These are phyloP conservation scores for Colletotrichum lindemuthianum DNA, from an alignment of 2,329 filamentous ascomycete genomes.

Conservation along the genomic window DNA sequence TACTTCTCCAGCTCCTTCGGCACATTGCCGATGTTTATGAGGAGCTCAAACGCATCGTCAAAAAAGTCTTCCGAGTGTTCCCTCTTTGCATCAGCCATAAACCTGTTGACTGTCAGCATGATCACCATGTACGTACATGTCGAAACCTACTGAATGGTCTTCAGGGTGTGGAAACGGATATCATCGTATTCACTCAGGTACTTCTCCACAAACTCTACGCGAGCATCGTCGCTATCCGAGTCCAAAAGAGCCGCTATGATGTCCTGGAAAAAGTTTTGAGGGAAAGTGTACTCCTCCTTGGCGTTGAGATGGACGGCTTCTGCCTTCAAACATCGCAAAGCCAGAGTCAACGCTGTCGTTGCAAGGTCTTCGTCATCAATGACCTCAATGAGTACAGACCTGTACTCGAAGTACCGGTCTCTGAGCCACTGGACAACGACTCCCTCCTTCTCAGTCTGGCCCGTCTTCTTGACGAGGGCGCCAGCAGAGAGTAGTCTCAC, in stretches of 20 bases:
- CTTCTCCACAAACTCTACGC: slow-evolving; percentile 79
- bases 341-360: slow-evolving; percentile 77
- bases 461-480: slow-evolving; percentile 72
- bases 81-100: slow-evolving; percentile 42
- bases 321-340: slow-evolving; percentile 86
- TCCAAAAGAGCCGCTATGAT: slow-evolving; percentile 72
- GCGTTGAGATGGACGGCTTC: slow-evolving; percentile 73
- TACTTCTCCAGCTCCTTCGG: slow-evolving; percentile 77
- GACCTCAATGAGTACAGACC: slow-evolving; percentile 68
- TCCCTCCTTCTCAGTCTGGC: slow-evolving; percentile 75
- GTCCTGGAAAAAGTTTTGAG: slow-evolving; percentile 70
- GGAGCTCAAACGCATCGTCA: slow-evolving; percentile 68
- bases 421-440: slow-evolving; percentile 83
- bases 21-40: slow-evolving; percentile 75
- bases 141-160: slow-evolving; percentile 72
- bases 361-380: slow-evolving; percentile 72
- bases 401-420: slow-evolving; percentile 78
- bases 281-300: slow-evolving; percentile 75
- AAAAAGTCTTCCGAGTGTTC: slow-evolving; percentile 51
- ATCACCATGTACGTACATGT: slow-evolving; percentile 20
- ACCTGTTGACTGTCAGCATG: slow-evolving; percentile 40
- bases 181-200: slow-evolving; percentile 86
- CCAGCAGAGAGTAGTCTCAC: slow-evolving; percentile 81
- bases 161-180: slow-evolving; percentile 84
- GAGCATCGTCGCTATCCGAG: slow-evolving; percentile 66